Evolutionary conservation across 176 grass and related monocot species (phyloP), one percentile per base, ranked within the genome.

Genomic region (Musa beccarii): DNA sequence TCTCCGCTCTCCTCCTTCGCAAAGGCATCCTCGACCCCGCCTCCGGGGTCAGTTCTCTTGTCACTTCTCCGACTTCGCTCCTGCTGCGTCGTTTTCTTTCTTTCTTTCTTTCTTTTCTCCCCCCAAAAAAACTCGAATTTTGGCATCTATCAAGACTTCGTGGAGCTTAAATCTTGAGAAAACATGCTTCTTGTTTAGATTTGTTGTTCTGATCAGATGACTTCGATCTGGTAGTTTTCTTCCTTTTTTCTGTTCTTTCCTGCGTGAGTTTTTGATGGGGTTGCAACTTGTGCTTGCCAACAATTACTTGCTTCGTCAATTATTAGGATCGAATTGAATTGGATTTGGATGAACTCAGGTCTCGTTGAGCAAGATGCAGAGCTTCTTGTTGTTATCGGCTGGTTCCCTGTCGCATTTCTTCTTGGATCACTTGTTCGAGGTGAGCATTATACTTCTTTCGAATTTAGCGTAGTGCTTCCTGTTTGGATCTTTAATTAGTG

Each of bases 381-480:
- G 93, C 50, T 90, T 96, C 83, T 83, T 85, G n/a, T 83, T 96
- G 49, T 67, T 96, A n/a, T 79, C 81, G 5, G 93, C 89, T 3
- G 93, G 89, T 55, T 96, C 87, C n/a, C 83, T 96, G 6, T 96
- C 89, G 28, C 93, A 96, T 68, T 96, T 96, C 82, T 96, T 96
- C 81, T 81, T 96, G 83, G 93, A 96, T 72, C 93, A 96, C 71
- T 86, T 96, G 73, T 92, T 92, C 71, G 93, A 92, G 89, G 92
- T 96, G 55, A 84, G 69, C 63, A 4, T 55, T 7, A 5, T 69
- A 8, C 16, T 51, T 70, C 11, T 49, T 70, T 51, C 63, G 5
- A 17, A 63, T 55, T 52, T 73, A 56, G 54, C 55, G 12, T 50
- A 6, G 50, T 52, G 3, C 15, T 49, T 53, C 8, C 49, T 65